Conservation (phyloP, 768 basidiomycete species). For the Leccinum boreale region DNA sequence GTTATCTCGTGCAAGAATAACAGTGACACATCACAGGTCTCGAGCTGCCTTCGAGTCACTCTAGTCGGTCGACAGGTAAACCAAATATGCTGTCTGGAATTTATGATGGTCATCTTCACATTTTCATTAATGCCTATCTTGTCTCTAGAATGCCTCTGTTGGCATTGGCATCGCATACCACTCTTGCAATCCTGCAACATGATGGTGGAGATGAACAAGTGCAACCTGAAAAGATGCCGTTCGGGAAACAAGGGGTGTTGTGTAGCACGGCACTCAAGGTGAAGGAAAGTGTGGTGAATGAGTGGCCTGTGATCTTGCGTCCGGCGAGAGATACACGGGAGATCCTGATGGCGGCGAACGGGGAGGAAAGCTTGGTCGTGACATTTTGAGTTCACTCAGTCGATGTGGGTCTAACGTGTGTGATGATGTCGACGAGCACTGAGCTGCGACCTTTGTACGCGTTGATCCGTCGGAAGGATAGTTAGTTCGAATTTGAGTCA, state of each 20-base stretch:
- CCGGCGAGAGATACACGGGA: conserved; percentile 85
- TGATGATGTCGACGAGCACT: no score
- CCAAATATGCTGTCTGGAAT: conserved; percentile 25
- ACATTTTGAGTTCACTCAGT: conserved; percentile 20
- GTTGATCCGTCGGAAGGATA: no score
- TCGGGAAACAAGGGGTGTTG: conserved; percentile 61
- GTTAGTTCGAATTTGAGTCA: no score
- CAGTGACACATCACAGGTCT: no score
- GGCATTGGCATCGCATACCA: conserved; percentile 55
- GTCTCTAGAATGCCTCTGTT: conserved; percentile 67
- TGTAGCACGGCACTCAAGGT: conserved; percentile 71
- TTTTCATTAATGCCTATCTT: conserved; percentile 50
- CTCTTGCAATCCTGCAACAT: conserved; percentile 51
- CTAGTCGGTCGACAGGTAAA: conserved; percentile 60
- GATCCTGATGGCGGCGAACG: conserved; percentile 40
- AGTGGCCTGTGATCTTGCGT: conserved; percentile 68
- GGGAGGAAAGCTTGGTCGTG: conserved; percentile 24
- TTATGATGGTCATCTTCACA: background rate
- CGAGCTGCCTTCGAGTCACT: conserved; percentile 37
- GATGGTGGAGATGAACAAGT: conserved; percentile 31
- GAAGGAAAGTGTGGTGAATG: conserved; percentile 62
- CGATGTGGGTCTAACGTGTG: background rate
- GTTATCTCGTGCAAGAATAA: no score
- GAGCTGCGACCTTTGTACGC: no score
- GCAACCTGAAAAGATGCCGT: conserved; percentile 39